These are phyloP conservation scores for Prototheca wickerhamii DNA, from an alignment of 163 green algal genomes.

Conservation along the genomic window DNA sequence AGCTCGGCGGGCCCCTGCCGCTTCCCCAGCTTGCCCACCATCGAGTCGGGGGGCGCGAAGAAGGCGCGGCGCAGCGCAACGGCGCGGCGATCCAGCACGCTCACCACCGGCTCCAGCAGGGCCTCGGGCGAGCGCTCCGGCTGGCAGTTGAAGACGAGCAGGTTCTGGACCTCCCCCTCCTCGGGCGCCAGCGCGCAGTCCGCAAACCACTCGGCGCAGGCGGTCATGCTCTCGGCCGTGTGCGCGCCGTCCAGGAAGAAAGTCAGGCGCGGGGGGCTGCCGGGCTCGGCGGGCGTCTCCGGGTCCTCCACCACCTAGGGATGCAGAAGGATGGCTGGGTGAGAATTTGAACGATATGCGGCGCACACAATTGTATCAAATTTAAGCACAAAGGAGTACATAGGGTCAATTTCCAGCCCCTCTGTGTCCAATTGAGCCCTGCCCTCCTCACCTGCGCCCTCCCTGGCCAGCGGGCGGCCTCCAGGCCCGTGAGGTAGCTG, in stretches of 20 bases:
- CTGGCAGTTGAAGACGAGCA: constrained; percentile 11
- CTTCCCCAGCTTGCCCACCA: constrained; percentile 36
- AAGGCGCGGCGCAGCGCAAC: constrained; percentile 44
- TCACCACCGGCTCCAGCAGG: constrained; percentile 60
- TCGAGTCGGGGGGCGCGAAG: constrained; percentile 71
- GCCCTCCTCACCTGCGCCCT: background rate
- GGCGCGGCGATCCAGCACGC: constrained; percentile 22
- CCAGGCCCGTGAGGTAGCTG: constrained; percentile 2
- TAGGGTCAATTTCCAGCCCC: background rate
- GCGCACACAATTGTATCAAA: too few relatives aligned
- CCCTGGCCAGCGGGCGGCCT: background rate
- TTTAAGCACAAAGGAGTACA: background rate
- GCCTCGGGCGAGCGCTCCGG: constrained; percentile 71
- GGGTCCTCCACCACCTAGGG: constrained; percentile 25
- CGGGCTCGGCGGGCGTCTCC: constrained; percentile 2
- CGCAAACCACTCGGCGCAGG: constrained; percentile 86
- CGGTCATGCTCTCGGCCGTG: constrained; percentile 86
- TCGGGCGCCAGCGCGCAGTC: constrained; percentile 1
- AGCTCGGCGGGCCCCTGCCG: constrained; percentile 26
- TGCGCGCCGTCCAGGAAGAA: constrained; percentile 96
- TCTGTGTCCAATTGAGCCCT: background rate
- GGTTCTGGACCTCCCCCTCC: background rate
- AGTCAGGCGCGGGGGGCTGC: constrained; percentile 35
- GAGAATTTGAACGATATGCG: too few relatives aligned
- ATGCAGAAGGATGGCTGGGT: background rate